Conservation (phyloP, 2,329 filamentous ascomycete genomes). For the Fusarium sacchari region DNA sequence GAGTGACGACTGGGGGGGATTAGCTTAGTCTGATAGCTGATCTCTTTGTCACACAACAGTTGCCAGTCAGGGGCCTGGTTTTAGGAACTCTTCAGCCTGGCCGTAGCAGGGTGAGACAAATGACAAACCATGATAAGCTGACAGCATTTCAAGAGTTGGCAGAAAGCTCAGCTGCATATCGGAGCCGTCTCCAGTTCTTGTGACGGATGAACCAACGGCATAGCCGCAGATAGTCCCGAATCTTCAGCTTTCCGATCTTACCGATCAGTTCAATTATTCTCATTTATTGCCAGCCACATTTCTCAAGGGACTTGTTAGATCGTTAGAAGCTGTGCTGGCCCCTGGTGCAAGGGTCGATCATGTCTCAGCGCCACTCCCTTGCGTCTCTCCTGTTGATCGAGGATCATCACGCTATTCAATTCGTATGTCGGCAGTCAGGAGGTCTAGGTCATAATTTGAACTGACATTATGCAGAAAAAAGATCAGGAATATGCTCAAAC, state of each 20-base stretch:
- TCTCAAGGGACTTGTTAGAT: neutral
- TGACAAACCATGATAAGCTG: neutral
- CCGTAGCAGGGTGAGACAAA: neutral
- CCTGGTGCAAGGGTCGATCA: conserved; percentile 18
- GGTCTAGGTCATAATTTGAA: rapidly evolving
- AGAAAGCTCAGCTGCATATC: neutral
- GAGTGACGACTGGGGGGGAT: rapidly evolving
- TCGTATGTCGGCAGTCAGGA: neutral
- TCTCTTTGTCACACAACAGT: neutral
- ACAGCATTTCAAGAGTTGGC: neutral
- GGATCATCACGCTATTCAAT: neutral
- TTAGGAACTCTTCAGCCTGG: neutral
- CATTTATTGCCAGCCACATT: conserved; percentile 9
- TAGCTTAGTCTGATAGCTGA: too few species aligned
- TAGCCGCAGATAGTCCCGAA: neutral
- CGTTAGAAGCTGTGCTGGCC: neutral
- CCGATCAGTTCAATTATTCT: too few species aligned
- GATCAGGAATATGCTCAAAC: rapidly evolving
- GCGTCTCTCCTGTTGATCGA: conserved; percentile 16
- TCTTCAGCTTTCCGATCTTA: neutral
- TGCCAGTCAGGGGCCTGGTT: neutral
- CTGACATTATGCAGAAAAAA: rapidly evolving
- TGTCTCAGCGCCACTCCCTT: conserved; percentile 36
- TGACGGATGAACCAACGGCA: neutral
- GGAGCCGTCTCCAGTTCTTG: neutral